phyloP scores from a whole-genome alignment of 164 flowering plant species.

The Paratinospora sagittata region DNA sequence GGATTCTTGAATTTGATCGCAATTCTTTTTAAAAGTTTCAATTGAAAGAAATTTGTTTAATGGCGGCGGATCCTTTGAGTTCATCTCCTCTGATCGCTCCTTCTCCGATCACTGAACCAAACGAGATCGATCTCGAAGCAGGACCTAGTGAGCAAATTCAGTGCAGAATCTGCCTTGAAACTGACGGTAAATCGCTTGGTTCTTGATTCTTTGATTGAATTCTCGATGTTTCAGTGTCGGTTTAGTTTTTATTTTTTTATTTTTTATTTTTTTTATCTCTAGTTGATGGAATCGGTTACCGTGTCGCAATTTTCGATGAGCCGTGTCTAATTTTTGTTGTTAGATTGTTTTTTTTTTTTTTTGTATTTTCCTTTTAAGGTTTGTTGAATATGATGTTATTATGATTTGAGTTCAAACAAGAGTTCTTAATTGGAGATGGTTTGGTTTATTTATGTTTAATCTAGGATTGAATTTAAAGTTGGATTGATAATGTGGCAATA shows the following conservation, averaged over 20 bases:
- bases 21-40: background rate
- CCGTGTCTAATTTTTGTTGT: background rate
- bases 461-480: too few species aligned
- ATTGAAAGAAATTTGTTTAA: too few species aligned
- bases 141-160: too few species aligned
- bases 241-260: too few species aligned
- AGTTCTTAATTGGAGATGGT: too few species aligned
- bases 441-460: too few species aligned
- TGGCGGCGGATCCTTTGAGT: conserved; percentile 44
- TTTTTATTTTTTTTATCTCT: background rate
- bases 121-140: conserved; percentile 84
- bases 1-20: conserved; percentile 2
- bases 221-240: background rate
- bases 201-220: background rate
- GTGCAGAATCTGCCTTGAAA: conserved; percentile 96
- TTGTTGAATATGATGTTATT: too few species aligned
- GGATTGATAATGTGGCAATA: too few species aligned
- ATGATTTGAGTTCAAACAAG: too few species aligned
- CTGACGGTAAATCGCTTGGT: conserved; percentile 51
- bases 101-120: conserved; percentile 33
- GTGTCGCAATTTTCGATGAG: background rate
- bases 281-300: background rate
- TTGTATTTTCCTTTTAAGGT: too few species aligned
- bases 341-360: too few species aligned
- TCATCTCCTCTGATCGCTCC: conserved; percentile 64